Evolutionary conservation across 2,329 filamentous ascomycete species (phyloP).

Genomic region (Aspergillus intermedius): DNA sequence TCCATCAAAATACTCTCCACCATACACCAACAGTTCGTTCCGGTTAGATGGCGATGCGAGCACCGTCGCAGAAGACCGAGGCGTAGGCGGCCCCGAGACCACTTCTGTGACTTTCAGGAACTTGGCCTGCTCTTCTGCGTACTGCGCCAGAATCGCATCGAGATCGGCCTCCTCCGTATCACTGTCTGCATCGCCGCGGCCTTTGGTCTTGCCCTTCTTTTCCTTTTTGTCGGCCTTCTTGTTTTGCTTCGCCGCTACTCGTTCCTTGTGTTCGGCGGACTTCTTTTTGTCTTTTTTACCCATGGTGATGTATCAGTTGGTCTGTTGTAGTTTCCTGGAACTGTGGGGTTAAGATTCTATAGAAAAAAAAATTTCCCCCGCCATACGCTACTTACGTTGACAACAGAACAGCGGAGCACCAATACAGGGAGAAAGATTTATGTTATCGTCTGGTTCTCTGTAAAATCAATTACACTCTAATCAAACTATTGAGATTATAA

Average conservation of each 20-base stretch:
- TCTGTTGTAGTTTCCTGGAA: too few relatives aligned
- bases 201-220: slow-evolving; percentile 71
- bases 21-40: slow-evolving; percentile 85
- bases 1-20: slow-evolving; percentile 94
- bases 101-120: slow-evolving; percentile 91
- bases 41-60: slow-evolving; percentile 78
- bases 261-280: slow-evolving; percentile 51
- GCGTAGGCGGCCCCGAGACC: slow-evolving; percentile 63
- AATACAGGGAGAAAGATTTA: too few relatives aligned
- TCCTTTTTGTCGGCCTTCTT: slow-evolving; percentile 71
- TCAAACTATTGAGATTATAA: too few relatives aligned
- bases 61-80: slow-evolving; percentile 73
- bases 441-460: too few relatives aligned
- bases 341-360: too few relatives aligned
- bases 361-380: too few relatives aligned
- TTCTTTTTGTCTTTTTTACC: slow-evolving; percentile 53
- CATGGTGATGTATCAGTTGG: slow-evolving; percentile 28
- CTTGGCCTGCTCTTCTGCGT: slow-evolving; percentile 84
- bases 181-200: slow-evolving; percentile 60
- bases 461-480: too few relatives aligned
- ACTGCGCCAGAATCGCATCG: slow-evolving; percentile 87
- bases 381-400: too few relatives aligned
- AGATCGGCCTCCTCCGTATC: slow-evolving; percentile 90
- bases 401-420: too few relatives aligned
- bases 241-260: slow-evolving; percentile 66